Evolutionary conservation across 2,329 filamentous ascomycete species (phyloP).

Genomic region (Pseudocercospora fijiensis): DNA sequence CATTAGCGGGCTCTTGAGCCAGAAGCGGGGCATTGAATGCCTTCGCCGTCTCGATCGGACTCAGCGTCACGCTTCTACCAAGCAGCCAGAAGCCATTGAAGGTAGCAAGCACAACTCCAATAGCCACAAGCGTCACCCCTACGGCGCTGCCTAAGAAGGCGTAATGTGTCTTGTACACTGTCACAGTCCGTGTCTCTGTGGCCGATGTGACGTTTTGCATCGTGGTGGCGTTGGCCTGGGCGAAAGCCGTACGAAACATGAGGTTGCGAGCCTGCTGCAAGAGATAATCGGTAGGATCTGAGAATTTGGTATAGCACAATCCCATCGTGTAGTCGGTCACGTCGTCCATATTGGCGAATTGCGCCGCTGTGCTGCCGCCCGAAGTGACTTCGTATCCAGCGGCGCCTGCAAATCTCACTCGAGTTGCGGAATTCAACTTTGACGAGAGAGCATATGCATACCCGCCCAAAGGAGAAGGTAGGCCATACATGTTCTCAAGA

Average conservation of each 20-base stretch:
- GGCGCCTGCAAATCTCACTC: conserved; percentile 17
- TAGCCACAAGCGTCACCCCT: conserved; percentile 16
- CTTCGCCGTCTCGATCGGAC: conserved; percentile 22
- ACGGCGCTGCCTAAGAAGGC: conserved; percentile 16
- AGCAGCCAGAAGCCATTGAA: conserved; percentile 21
- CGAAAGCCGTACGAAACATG: conserved; percentile 23
- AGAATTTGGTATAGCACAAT: conserved; percentile 19
- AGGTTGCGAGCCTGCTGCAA: conserved; percentile 21
- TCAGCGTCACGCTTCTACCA: conserved; percentile 20
- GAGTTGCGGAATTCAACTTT: conserved; percentile 15
- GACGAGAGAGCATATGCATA: conserved; percentile 21
- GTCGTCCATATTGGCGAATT: conserved; percentile 18
- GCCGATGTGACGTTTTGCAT: conserved; percentile 7
- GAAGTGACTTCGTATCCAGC: conserved; percentile 19
- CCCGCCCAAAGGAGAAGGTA: conserved; percentile 16
- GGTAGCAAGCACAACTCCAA: conserved; percentile 9
- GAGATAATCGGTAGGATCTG: conserved; percentile 16
- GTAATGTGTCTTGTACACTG: conserved; percentile 16
- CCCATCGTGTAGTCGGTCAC: conserved; percentile 11
- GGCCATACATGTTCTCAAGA: conserved; percentile 16
- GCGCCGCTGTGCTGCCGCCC: conserved; percentile 11
- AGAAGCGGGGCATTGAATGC: conserved; percentile 23
- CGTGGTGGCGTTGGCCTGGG: conserved; percentile 19
- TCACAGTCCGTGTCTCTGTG: conserved; percentile 12
- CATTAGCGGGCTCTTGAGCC: conserved; percentile 20